Percentiles rank a stretch among this genome's conserved stretches.
Evolutionary conservation across 805 yeast species (phyloP).

Genomic region (Cyberlindnera euphorbiiphila): DNA sequence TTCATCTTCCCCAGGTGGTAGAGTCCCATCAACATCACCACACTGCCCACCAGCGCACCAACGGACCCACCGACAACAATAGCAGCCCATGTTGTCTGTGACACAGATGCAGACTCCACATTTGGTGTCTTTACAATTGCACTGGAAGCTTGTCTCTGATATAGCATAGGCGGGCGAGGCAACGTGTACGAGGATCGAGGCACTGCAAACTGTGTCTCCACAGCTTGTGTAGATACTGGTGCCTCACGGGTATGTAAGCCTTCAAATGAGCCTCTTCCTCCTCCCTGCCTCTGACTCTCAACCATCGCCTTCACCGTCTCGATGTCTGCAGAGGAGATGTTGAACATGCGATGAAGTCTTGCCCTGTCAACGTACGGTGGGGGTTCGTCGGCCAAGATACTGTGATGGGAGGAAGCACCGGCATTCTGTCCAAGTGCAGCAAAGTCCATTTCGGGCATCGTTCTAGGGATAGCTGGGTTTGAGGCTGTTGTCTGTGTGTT

Average conservation of each 20-base stretch:
- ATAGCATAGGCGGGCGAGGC: too few relatives aligned
- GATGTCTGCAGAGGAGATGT: conserved; percentile 12
- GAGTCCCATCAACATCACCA: conserved; percentile 3
- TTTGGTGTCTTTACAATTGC: not conserved
- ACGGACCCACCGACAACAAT: conserved; percentile 2
- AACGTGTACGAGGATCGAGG: too few relatives aligned
- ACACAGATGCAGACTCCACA: not conserved
- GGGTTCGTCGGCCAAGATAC: conserved; percentile 5
- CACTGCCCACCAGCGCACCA: conserved; percentile 9
- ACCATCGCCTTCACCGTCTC: conserved; percentile 10
- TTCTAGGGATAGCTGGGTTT: conserved; percentile 4
- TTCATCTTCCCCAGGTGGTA: conserved; percentile 4
- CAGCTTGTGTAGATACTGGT: too few relatives aligned
- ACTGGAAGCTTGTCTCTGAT: not conserved
- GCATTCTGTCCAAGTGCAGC: conserved; percentile 2
- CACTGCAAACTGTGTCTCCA: too few relatives aligned
- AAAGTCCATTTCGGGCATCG: conserved; percentile 3
- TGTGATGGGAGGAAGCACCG: too few relatives aligned
- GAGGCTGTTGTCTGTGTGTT: not conserved
- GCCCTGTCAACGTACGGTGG: conserved; percentile 15
- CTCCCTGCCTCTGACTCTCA: not conserved
- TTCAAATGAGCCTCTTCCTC: too few relatives aligned
- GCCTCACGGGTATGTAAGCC: too few relatives aligned
- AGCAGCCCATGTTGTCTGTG: not conserved
- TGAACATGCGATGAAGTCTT: conserved; percentile 8